These are phyloP conservation scores for Thuja plicata DNA, from an alignment of 83 land plant species.

Conservation along the genomic window DNA sequence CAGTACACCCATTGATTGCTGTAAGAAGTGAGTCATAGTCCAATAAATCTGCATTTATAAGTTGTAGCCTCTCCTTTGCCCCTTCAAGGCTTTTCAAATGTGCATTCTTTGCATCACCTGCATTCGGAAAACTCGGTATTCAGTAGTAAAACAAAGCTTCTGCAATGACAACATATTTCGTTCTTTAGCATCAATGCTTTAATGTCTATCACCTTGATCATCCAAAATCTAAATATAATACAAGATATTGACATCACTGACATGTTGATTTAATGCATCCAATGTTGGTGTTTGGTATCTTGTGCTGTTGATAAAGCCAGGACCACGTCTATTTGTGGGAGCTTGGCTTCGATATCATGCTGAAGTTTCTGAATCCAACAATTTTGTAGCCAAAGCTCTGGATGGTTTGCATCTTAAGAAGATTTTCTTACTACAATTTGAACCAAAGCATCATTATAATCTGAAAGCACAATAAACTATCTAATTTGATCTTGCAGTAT, in stretches of 20 bases:
- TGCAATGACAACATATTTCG: neutral
- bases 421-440: neutral
- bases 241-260: no score
- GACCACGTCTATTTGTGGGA: neutral
- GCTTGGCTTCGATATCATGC: neutral
- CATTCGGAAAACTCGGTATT: neutral
- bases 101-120: conserved; percentile 27
- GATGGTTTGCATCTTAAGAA: neutral
- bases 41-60: conserved; percentile 32
- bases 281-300: no score
- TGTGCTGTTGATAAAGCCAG: neutral
- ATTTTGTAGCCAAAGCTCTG: neutral
- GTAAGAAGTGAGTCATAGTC: conserved; percentile 25
- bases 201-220: neutral
- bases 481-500: neutral
- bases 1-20: conserved; percentile 37
- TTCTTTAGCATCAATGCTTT: neutral
- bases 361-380: neutral
- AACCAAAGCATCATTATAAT: neutral
- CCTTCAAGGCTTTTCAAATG: conserved; percentile 33
- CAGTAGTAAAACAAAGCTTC: conserved; percentile 6
- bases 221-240: neutral
- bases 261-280: neutral
- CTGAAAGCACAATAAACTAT: neutral
- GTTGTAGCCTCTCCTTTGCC: conserved; percentile 27